Evolutionary conservation across 371 early-diverging fungal genomes (phyloP).

Genomic region (Batrachochytrium dendrobatidis): DNA sequence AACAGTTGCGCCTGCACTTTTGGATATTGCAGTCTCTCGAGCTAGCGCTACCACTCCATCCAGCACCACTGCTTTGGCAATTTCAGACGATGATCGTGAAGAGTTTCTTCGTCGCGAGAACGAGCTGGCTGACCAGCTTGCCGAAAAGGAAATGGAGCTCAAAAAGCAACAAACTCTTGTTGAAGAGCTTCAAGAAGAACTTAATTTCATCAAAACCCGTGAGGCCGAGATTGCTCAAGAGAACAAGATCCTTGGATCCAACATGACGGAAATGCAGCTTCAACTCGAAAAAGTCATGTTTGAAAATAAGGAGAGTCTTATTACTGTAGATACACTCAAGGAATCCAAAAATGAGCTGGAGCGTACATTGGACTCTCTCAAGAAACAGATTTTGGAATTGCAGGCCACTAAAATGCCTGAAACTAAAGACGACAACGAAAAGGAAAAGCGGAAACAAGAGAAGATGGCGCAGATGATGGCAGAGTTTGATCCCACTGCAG

Average conservation of each 20-base stretch:
- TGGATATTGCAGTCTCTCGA: constrained; percentile 2
- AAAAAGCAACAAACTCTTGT: constrained; percentile 48
- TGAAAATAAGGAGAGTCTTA: constrained; percentile 74
- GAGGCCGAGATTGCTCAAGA: constrained; percentile 43
- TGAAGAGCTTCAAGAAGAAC: constrained; percentile 59
- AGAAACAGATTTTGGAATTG: constrained; percentile 37
- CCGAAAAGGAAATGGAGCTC: constrained; percentile 75
- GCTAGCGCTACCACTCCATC: constrained; percentile 2
- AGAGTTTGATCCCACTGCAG: constrained; percentile 69
- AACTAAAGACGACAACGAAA: constrained; percentile 45
- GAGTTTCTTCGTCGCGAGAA: constrained; percentile 90
- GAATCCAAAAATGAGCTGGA: constrained; percentile 72
- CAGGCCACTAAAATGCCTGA: constrained; percentile 13
- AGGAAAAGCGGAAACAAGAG: constrained; percentile 70
- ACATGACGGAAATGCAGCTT: constrained; percentile 64
- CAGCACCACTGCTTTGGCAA: constrained; percentile 52
- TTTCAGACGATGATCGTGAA: constrained; percentile 86
- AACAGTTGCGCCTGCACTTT: too few species aligned
- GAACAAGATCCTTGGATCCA: constrained; percentile 61
- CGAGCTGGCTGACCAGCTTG: constrained; percentile 81
- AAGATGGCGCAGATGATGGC: constrained; percentile 83
- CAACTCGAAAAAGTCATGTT: constrained; percentile 79
- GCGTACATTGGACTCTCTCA: constrained; percentile 62
- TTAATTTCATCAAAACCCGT: constrained; percentile 57
- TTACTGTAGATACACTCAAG: constrained; percentile 74